These are phyloP conservation scores for Grifola frondosa DNA, from an alignment of 1,284 basidiomycete genomes.

Conservation along the genomic window DNA sequence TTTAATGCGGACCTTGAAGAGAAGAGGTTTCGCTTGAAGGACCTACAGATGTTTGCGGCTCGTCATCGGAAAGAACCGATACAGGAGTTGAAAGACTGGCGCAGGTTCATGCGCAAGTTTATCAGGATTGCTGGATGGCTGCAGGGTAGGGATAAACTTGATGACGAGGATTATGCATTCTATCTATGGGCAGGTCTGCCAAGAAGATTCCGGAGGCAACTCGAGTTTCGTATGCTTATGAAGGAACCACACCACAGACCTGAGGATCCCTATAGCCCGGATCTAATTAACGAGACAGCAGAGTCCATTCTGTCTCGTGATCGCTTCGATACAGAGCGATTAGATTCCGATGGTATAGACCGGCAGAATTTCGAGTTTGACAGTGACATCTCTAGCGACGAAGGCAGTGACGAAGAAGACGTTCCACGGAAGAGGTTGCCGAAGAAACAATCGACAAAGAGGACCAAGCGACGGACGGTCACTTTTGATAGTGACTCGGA, in stretches of 20 bases:
- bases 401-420: neutral
- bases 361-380: neutral
- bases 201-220: neutral
- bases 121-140: slow-evolving; percentile 3
- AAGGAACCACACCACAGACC: neutral
- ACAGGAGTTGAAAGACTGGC: slow-evolving; percentile 1
- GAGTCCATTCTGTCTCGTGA: neutral
- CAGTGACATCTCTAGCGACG: neutral
- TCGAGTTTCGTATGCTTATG: slow-evolving; percentile 1
- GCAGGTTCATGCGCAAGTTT: neutral
- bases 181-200: slow-evolving; percentile 1
- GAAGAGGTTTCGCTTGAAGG: slow-evolving; percentile 1
- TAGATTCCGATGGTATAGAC: neutral
- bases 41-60: neutral
- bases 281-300: neutral
- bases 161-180: neutral
- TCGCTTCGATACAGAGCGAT: slow-evolving; percentile 1
- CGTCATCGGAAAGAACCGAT: neutral
- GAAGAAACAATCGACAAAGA: neutral
- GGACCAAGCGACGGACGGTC: too few species aligned
- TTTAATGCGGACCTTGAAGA: slow-evolving; percentile 5
- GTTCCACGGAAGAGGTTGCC: neutral
- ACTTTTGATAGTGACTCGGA: neutral
- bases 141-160: neutral
- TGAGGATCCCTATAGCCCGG: neutral